A percentile compares a stretch with the other conserved stretches of the same genome.
Conservation (phyloP, 2,329 filamentous ascomycete genomes). For the Colletotrichum filicis region DNA sequence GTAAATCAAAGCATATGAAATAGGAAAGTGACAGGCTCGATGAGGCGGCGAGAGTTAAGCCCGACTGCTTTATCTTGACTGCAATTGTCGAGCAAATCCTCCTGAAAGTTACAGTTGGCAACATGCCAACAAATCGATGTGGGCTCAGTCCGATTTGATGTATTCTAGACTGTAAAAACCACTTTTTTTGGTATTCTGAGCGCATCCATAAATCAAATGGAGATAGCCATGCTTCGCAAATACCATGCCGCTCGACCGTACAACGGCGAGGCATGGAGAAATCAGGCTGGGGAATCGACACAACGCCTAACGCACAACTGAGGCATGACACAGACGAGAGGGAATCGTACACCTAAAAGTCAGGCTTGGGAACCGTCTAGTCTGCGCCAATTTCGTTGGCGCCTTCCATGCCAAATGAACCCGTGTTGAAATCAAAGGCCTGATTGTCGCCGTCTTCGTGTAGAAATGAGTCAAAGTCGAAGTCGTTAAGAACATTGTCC, state of each 20-base stretch:
- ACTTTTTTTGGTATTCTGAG: slow-evolving; percentile 17
- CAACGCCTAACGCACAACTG: slow-evolving; percentile 25
- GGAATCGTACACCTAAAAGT: neutral
- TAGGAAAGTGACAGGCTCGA: slow-evolving; percentile 8
- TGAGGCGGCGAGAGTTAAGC: neutral
- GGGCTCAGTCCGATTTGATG: neutral
- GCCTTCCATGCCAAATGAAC: slow-evolving; percentile 64
- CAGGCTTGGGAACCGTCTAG: slow-evolving; percentile 43
- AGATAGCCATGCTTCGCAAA: slow-evolving; percentile 8
- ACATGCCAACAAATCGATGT: neutral
- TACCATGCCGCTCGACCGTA: neutral
- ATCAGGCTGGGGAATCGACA: neutral
- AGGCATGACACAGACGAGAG: slow-evolving; percentile 1
- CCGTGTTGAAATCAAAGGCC: slow-evolving; percentile 65
- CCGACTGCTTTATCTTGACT: neutral
- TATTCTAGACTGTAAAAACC: neutral
- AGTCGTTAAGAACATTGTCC: slow-evolving; percentile 71
- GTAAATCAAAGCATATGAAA: slow-evolving; percentile 2
- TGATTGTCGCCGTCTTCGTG: slow-evolving; percentile 63
- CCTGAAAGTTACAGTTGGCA: neutral
- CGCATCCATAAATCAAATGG: slow-evolving; percentile 1
- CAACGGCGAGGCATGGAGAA: neutral
- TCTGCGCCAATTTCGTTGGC: slow-evolving; percentile 68
- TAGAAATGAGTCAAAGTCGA: slow-evolving; percentile 76
- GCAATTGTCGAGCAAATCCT: neutral